Evolutionary conservation across 805 yeast genomes (phyloP), one percentile per base, ranked within the genome.

Genomic region (Wickerhamomyces bovis): DNA sequence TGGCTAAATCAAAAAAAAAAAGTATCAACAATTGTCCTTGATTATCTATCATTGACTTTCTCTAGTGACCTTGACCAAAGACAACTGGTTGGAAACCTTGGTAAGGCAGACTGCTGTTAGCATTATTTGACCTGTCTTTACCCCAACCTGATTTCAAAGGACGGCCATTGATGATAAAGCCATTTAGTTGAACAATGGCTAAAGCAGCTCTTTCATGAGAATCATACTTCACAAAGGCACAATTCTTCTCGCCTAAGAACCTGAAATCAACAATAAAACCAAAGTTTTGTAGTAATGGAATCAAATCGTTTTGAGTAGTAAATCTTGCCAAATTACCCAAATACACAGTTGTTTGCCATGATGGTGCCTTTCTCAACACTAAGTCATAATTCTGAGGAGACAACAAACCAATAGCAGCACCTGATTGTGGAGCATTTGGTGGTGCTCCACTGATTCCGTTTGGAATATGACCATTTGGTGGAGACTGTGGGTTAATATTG

Each of bases 81-180:
- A 36, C 33, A 16, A 50, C 30, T 21, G 50, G 51, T 10, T 46
- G 45, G 38, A 44, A 51, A 18, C 43, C 45, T 36, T 52, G 54
- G 23, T 49, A 52, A 22, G 30, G 49, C 4, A 46, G 7, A n/a
- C 31, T 39, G 19, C 44, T 46, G n/a, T 47, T 46, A 20, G 38
- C 23, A 38, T 36, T 36, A n/a, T 36, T 36, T 13, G n/a, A 9
- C 11, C 69, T 69, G 50, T 73, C 85, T 63, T 81, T 85, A 44
- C 96, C 96, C 96, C 96, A 89, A 30, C 95, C 90, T 55, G 89
- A 80, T 61, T 82, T 83, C 61, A 88, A 66, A 20, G 85, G 82
- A 61, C 95, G 75, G 20, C 95, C 95, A 60, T 84, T 82, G 55
- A 88, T 67, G 43, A 73, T 73, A 55, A 81, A 76, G 1, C 95